phyloP scores from a whole-genome alignment of 768 basidiomycete species.

The Phaeotremella skinneri region DNA sequence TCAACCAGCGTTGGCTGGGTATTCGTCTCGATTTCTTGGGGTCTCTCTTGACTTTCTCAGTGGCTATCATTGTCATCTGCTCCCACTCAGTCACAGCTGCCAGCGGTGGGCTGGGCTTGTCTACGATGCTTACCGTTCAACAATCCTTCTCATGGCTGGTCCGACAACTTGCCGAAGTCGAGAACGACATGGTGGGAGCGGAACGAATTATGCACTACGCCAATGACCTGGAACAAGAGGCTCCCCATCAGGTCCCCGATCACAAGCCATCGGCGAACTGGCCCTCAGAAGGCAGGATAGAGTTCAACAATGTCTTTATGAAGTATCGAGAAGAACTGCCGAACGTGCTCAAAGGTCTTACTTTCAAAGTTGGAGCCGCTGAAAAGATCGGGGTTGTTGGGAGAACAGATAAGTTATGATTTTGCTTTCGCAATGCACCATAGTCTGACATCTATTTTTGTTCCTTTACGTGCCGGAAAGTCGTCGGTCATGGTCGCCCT shows the following conservation, averaged over 20 bases:
- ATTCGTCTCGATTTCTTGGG: slow-evolving; percentile 87
- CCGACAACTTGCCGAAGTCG: slow-evolving; percentile 62
- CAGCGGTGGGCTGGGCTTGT: slow-evolving; percentile 74
- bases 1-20: slow-evolving; percentile 81
- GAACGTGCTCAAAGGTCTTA: slow-evolving; percentile 76
- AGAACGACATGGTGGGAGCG: slow-evolving; percentile 80
- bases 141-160: slow-evolving; percentile 54
- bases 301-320: slow-evolving; percentile 72
- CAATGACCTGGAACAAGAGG: slow-evolving; percentile 75
- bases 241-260: slow-evolving; percentile 65
- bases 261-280: slow-evolving; percentile 63
- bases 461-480: slow-evolving; percentile 77
- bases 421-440: slow-evolving; percentile 17
- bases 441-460: slow-evolving; percentile 28
- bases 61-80: slow-evolving; percentile 74
- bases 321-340: slow-evolving; percentile 86
- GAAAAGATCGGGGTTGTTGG: slow-evolving; percentile 94
- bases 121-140: slow-evolving; percentile 72
- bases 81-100: slow-evolving; percentile 75
- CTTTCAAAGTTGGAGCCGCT: slow-evolving; percentile 66
- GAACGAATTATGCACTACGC: slow-evolving; percentile 69
- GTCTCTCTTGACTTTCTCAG: slow-evolving; percentile 68
- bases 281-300: slow-evolving; percentile 72
- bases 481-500: slow-evolving; percentile 85
- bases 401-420: slow-evolving; percentile 61